These are phyloP conservation scores for Clitocybe nebularis DNA, from an alignment of 1,284 basidiomycete species.

Conservation along the genomic window DNA sequence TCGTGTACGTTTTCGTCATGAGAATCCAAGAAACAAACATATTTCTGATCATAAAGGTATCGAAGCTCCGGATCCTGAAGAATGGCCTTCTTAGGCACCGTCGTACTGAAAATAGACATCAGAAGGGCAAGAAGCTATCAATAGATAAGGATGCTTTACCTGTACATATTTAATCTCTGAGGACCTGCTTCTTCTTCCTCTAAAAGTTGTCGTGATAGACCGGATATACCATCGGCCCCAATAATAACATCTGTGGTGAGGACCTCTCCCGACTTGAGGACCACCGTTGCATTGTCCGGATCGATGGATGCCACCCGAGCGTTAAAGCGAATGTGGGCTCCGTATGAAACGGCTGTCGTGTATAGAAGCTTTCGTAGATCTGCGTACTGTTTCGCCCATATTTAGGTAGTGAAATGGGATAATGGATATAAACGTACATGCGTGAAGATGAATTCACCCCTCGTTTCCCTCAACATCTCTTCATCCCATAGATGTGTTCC, in stretches of 20 bases:
- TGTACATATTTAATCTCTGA: conserved; percentile 33
- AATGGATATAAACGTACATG: conserved; percentile 36
- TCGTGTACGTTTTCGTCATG: too few species aligned
- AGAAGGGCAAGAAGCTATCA: neutral
- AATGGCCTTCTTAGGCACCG: conserved; percentile 37
- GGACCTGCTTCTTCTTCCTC: conserved; percentile 20
- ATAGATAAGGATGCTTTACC: conserved; percentile 28
- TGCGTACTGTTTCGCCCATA: conserved; percentile 31
- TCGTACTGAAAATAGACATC: conserved; percentile 31
- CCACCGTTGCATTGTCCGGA: conserved; percentile 30
- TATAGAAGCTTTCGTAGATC: conserved; percentile 36
- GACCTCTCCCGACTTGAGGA: conserved; percentile 42
- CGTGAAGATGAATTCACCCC: conserved; percentile 50
- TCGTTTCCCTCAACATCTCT: conserved; percentile 49
- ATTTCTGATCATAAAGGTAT: conserved; percentile 27
- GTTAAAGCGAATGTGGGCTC: conserved; percentile 39
- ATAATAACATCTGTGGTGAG: conserved; percentile 54
- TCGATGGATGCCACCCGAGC: conserved; percentile 38
- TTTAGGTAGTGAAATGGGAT: neutral
- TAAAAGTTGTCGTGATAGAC: conserved; percentile 30
- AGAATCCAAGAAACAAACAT: conserved; percentile 20
- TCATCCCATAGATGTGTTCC: conserved; percentile 52
- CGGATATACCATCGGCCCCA: conserved; percentile 56
- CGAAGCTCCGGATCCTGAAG: conserved; percentile 31
- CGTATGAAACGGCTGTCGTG: conserved; percentile 39